Base-by-base conservation (phyloP, 768 basidiomycete genomes). In the Pseudohyphozyma bogoriensis region DNA sequence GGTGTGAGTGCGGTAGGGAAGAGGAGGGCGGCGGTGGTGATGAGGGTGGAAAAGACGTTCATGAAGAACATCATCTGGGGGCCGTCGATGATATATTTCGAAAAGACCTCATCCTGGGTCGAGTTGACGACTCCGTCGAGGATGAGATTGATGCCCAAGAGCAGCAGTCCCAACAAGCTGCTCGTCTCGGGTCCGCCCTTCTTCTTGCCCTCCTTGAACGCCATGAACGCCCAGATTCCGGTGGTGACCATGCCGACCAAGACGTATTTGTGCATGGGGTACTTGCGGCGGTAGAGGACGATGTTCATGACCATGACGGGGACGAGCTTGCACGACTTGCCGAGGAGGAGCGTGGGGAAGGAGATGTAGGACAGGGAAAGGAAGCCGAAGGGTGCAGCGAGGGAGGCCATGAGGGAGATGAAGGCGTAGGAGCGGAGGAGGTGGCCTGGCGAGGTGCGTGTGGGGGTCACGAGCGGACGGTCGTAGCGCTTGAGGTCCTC, bases 1-100 rank as follows among this genome's bases (percentile, higher is more conserved):
- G 84, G 89, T 4, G 52, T 55, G 29, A 60, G 60, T 40, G 73
- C 55, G 22, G 65, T 59, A n/a, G 62, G 74, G 67, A 47, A 67
- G 55, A 65, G 22, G 32, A 89, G 78, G 4, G 85, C 89, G 51
- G 89, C 78, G 10, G 85, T 72, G 31, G 95, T 82, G 15, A 83
- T 71, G 39, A 84, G 62, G 4, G 90, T 87, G 75, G 86, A 85
- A 76, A 92, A 85, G 31, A 86, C 67, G 72, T 91, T 93, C 75
- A 99, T 93, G 83, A 84, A 93, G 73, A 97, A 85, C 95, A 99
- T 97, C 92, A 99, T 96, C 72, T 99, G 95, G 74, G 95, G 91
- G 11, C 95, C 95, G 4, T 81, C 77, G 46, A 82, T 78, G 24
- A 81, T 81, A 75, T 86, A 83, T 16, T 79, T 78, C 29, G 83